These are phyloP conservation scores for Trypanosoma cruzi DNA, from an alignment of 208 protist species.

Conservation along the genomic window DNA sequence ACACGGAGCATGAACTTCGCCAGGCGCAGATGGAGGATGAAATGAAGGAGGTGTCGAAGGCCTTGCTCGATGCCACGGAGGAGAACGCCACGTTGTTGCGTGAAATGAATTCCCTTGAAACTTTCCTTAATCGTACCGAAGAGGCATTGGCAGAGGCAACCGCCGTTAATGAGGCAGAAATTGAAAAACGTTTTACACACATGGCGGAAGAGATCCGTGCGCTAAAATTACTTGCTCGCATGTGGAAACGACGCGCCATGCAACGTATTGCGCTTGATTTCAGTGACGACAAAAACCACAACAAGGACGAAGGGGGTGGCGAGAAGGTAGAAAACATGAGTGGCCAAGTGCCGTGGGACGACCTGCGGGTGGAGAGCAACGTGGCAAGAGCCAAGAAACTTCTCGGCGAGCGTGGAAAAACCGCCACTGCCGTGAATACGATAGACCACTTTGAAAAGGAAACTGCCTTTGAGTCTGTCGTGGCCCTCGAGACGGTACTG, in stretches of 20 bases:
- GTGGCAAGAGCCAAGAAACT: constrained; percentile 44
- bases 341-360: constrained; percentile 29
- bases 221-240: constrained; percentile 34
- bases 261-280: constrained; percentile 59
- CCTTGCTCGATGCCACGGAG: constrained; percentile 34
- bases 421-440: constrained; percentile 15
- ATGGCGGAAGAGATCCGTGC: constrained; percentile 45
- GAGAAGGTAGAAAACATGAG: not conserved
- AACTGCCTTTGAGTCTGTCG: constrained; percentile 52
- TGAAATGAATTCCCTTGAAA: constrained; percentile 54
- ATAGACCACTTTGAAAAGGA: constrained; percentile 58
- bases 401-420: constrained; percentile 18
- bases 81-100: constrained; percentile 41
- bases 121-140: constrained; percentile 42
- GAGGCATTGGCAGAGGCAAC: constrained; percentile 53
- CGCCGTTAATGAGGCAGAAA: constrained; percentile 51
- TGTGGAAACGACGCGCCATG: constrained; percentile 83
- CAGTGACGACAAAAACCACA: constrained; percentile 36
- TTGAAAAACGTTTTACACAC: constrained; percentile 35
- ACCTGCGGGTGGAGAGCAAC: constrained; percentile 51
- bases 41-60: constrained; percentile 35
- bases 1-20: constrained; percentile 50
- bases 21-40: constrained; percentile 49
- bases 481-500: constrained; percentile 55
- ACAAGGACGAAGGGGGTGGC: constrained; percentile 2